These are phyloP conservation scores for Fusarium verrucosum DNA, from an alignment of 2,329 filamentous ascomycete genomes.

Conservation along the genomic window DNA sequence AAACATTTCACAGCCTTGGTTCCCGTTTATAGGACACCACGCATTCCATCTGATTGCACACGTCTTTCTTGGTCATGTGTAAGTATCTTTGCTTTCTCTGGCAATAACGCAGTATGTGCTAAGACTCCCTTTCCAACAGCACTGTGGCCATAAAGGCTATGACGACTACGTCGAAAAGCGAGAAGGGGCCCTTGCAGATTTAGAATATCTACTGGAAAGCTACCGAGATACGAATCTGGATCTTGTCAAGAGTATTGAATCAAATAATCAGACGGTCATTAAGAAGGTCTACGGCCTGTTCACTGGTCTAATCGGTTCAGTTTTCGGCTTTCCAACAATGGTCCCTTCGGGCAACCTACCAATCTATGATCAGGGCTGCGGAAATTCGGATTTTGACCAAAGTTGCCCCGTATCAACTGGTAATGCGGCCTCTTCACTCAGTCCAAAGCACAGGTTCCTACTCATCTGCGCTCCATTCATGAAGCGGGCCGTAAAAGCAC, in stretches of 20 bases:
- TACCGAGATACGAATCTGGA: not conserved
- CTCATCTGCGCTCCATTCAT: slow-evolving; percentile 9
- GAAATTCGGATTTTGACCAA: not conserved
- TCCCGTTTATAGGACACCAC: too few relatives aligned
- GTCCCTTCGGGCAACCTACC: not conserved
- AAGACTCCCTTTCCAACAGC: not conserved
- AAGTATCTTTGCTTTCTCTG: too few relatives aligned
- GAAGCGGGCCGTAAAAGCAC: not conserved
- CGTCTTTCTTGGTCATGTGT: slow-evolving; percentile 4
- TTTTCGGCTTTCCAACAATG: too few relatives aligned
- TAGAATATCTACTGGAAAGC: not conserved
- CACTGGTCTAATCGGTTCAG: not conserved
- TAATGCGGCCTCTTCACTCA: rapidly evolving
- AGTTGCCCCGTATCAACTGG: not conserved
- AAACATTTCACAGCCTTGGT: too few relatives aligned
- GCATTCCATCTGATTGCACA: not conserved
- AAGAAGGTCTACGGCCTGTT: not conserved
- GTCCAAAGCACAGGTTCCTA: slow-evolving; percentile 2
- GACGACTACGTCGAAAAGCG: not conserved
- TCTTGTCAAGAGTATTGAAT: not conserved
- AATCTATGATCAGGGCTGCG: not conserved
- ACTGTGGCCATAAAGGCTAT: not conserved
- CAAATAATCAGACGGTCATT: not conserved
- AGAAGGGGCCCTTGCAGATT: not conserved
- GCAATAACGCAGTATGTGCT: too few relatives aligned